Conservation (phyloP, 139 green algal species). For the Coccomyxa sp. region DNA sequence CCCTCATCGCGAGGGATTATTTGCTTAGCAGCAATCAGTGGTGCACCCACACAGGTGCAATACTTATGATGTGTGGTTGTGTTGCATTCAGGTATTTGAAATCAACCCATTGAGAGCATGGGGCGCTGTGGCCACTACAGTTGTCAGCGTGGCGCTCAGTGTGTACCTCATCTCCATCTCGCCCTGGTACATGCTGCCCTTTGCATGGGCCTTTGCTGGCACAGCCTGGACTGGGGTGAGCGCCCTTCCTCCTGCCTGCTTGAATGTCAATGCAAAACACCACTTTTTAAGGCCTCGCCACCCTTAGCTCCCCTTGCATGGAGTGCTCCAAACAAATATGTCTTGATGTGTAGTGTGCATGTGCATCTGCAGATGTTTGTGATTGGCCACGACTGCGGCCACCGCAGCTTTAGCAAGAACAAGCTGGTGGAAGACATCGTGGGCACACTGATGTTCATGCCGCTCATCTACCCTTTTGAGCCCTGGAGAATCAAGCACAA, state of each 20-base stretch:
- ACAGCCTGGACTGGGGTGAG: conserved; percentile 90
- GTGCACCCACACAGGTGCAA: neutral
- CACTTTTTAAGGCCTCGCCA: too few species aligned
- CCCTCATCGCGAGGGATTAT: too few species aligned
- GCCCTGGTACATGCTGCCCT: conserved; percentile 89
- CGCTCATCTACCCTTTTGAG: conserved; percentile 97
- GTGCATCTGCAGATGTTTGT: conserved; percentile 77
- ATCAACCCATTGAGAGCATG: conserved; percentile 75
- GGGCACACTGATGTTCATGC: conserved; percentile 86
- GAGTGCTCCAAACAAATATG: neutral
- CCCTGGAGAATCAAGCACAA: conserved; percentile 99
- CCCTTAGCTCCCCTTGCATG: neutral
- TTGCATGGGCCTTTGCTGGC: conserved; percentile 84
- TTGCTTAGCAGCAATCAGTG: too few species aligned
- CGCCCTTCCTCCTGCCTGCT: neutral
- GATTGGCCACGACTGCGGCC: conserved; percentile 90
- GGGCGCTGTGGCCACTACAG: conserved; percentile 55
- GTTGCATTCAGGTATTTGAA: conserved; percentile 71
- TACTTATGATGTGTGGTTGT: neutral
- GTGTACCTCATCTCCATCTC: conserved; percentile 76
- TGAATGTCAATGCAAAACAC: neutral
- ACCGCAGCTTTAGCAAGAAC: conserved; percentile 92
- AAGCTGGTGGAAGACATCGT: conserved; percentile 97
- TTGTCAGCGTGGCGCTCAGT: conserved; percentile 54
- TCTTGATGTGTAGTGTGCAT: neutral